Base-by-base conservation (phyloP, 306 rosid genomes). In the Trifolium repens region DNA sequence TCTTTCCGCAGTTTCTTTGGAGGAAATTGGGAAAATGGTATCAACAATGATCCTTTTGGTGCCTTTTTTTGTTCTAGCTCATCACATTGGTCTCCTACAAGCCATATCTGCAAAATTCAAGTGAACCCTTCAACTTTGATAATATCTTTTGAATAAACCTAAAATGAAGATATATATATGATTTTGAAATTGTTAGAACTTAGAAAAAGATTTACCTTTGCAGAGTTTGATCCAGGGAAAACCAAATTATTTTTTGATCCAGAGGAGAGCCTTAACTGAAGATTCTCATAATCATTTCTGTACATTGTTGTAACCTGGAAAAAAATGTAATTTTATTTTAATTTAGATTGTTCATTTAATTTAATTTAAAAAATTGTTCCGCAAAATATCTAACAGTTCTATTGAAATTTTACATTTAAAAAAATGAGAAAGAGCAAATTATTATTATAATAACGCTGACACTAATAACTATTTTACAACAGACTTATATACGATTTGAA, bases 11-110 rank as follows among this genome's bases (percentile, higher is more conserved):
- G 4, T 77, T 76, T 76, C 74, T 82, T 91, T 7, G 87, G 96
- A 67, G 97, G 94, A 65, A 91, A 81, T 46, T 86, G 97, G 3
- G 96, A 84, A 69, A 84, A 83, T 5, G 98, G 97, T 64, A 91
- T 71, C 69, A 91, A 90, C 65, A 88, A 14, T 22, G 97, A 74
- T 83, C 94, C 93, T 84, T 88, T 87, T 68, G 88, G 84, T 58
- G 94, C 96, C 44, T 73, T 86, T n/a, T 63, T 8, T 2, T 94
- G 98, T 81, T 94, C 94, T 26, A 75, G 82, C 9, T 85, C 82
- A 0, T 68, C 69, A 42, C 81, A 11, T 60, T 88, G 83, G 22
- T 88, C 91, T 72, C 94, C 98, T 26, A 91, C 84, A 67, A 94
- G 55, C 98, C 97, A 89, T 73, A 85, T 72, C 97, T 89, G 55